A percentile compares a stretch with the other conserved stretches of the same genome.
Evolutionary conservation across 2,329 filamentous ascomycete species (phyloP).

Genomic region (Aspergillus piperis): DNA sequence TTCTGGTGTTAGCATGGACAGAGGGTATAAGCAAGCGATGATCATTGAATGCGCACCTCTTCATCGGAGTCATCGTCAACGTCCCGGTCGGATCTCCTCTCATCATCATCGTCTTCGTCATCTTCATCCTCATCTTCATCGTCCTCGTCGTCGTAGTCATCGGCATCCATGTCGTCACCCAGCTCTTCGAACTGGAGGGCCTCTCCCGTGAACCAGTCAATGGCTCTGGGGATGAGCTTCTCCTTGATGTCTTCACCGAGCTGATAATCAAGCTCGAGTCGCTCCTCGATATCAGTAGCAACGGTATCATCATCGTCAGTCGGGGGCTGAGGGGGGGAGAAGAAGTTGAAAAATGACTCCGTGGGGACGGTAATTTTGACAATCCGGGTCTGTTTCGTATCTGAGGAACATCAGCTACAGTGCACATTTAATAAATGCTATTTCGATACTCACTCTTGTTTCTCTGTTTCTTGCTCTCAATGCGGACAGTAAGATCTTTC

Average conservation of each 20-base stretch:
- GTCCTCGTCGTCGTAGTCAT: conserved; percentile 84
- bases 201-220: conserved; percentile 99
- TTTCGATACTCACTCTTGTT: conserved; percentile 83
- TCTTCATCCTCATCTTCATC: conserved; percentile 87
- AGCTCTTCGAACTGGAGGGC: conserved; percentile 95
- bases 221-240: conserved; percentile 96
- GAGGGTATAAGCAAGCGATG: background rate
- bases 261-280: conserved; percentile 97
- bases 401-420: conserved; percentile 51
- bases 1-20: conserved; percentile 8
- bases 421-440: background rate
- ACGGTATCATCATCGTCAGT: conserved; percentile 68
- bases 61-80: conserved; percentile 66
- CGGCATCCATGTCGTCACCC: conserved; percentile 79
- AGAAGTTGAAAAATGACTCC: conserved; percentile 99
- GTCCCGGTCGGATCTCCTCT: conserved; percentile 61
- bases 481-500: conserved; percentile 88
- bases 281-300: conserved; percentile 91
- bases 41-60: conserved; percentile 40
- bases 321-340: conserved; percentile 88
- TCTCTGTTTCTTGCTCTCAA: conserved; percentile 99
- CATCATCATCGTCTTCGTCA: conserved; percentile 81
- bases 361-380: conserved; percentile 99
- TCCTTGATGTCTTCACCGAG: conserved; percentile 99
- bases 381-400: conserved; percentile 98